Conservation (phyloP, 192 early-diverging fungal species). For the Coemansia erecta region DNA sequence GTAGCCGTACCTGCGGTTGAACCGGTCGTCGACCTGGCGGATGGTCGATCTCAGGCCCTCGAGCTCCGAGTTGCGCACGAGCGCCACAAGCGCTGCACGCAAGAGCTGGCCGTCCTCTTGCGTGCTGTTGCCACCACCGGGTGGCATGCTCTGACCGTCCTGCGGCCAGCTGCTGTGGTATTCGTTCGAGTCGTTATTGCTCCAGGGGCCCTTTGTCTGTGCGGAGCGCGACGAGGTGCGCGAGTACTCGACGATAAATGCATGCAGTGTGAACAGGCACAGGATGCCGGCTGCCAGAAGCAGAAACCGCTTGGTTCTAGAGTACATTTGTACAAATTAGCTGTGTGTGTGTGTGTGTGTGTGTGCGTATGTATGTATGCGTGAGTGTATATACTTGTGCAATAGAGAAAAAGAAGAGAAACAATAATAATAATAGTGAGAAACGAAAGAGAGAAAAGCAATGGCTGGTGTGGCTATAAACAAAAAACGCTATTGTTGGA, state of each 20-base stretch:
- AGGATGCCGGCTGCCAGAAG: conserved; percentile 9
- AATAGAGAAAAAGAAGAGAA: conserved; percentile 6
- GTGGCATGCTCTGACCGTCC: background rate
- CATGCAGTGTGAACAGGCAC: conserved; percentile 17
- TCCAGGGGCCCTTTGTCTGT: background rate
- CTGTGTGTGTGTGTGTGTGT: background rate
- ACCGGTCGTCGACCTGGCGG: conserved; percentile 69
- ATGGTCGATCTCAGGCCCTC: conserved; percentile 60
- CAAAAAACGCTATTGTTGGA: background rate
- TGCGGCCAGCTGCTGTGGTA: background rate
- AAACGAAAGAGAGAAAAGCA: conserved; percentile 8
- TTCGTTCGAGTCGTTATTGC: background rate
- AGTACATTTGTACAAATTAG: conserved; percentile 1
- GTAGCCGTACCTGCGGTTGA: conserved; percentile 63
- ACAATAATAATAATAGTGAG: conserved; percentile 2
- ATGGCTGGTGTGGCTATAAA: background rate
- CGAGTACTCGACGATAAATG: conserved; percentile 3
- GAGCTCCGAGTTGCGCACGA: conserved; percentile 71
- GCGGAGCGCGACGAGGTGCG: background rate
- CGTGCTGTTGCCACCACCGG: background rate
- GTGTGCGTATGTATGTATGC: background rate
- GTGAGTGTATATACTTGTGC: background rate
- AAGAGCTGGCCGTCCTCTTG: background rate
- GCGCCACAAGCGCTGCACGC: conserved; percentile 59
- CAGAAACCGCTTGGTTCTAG: conserved; percentile 18